A percentile compares a stretch with the other conserved stretches of the same genome.
Evolutionary conservation across 2,329 filamentous ascomycete genomes (phyloP).

Genomic region (Malbranchea cinnamomea): DNA sequence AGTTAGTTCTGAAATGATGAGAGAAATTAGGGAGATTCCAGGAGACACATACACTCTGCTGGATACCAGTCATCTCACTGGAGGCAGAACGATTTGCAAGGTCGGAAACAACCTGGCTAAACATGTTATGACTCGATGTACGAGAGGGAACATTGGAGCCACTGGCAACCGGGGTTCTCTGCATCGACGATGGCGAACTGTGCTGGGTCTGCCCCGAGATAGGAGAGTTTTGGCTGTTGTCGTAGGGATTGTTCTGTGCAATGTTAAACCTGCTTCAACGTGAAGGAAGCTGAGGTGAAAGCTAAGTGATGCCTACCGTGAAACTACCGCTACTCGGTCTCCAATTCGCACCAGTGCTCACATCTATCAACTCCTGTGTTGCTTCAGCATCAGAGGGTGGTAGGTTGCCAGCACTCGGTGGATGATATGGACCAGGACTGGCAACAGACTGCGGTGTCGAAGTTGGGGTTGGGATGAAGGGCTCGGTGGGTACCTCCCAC

Average conservation of each 20-base stretch:
- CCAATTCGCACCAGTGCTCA: conserved; percentile 9
- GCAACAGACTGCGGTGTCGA: conserved; percentile 14
- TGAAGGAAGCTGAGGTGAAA: too few species aligned
- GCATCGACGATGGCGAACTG: background rate
- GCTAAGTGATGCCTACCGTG: conserved; percentile 9
- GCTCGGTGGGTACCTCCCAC: conserved; percentile 28
- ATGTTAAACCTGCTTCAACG: too few species aligned
- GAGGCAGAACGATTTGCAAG: conserved; percentile 6
- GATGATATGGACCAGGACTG: conserved; percentile 10
- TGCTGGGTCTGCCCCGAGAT: background rate
- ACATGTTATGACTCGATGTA: conserved; percentile 8
- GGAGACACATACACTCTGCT: conserved; percentile 6
- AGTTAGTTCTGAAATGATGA: conserved; percentile 1
- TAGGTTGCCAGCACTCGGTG: conserved; percentile 7
- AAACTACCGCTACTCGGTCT: conserved; percentile 6
- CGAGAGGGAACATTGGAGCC: conserved; percentile 6
- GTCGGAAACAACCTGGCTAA: conserved; percentile 9
- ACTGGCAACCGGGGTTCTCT: conserved; percentile 3
- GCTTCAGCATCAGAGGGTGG: conserved; percentile 9
- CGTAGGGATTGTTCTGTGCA: too few species aligned
- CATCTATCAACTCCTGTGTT: conserved; percentile 9
- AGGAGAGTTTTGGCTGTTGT: conserved; percentile 1
- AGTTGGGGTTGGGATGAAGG: conserved; percentile 21
- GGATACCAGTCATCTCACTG: conserved; percentile 4
- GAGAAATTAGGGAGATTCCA: too few species aligned